Evolutionary conservation across 2,329 filamentous ascomycete genomes (phyloP), one percentile per base, ranked within the genome.

Genomic region (Scytalidium lignicola): DNA sequence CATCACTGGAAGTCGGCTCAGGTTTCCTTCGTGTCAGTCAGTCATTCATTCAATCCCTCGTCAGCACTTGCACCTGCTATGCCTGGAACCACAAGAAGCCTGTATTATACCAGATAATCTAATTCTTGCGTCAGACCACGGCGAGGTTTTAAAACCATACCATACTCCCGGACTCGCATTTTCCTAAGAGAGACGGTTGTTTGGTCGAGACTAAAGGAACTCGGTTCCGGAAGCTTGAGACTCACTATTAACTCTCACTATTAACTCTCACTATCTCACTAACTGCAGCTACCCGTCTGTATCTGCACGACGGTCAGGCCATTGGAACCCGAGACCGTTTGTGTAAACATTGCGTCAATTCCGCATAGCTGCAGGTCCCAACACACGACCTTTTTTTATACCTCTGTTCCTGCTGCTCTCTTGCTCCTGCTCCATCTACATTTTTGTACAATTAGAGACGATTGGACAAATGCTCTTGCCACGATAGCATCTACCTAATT

Each of bases 61-160:
- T 82, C 8, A 85, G 65, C 66, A 86, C 82, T 51, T 85, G 66
- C 19, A 86, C 75, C 7, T 63, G 70, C 78, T 82, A 82, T 58
- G 84, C 78, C 52, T 65, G 63, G 51, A 86, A 55, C 47, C 10
- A 10, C 23, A 26, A 5, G 6, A 26, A 37, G 32, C 32, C 15
- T 9, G 32, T 37, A 9, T n/a, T 37, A 13, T 17, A 37, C 6
- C n/a, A 37, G 32, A 37, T 37, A 37, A 37, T 37, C 32, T 37
- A 37, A 37, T 37, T 37, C 32, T 37, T 4, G 32, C 15, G 6
- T n/a, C n/a, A 37, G 32, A 13, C 32, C 15, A 37, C 32, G 4
- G 15, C 23, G 32, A 15, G 32, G 32, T 37, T 37, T 37, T 9
- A 37, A 17, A 26, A 26, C 23, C 23, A 26, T 6, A 10, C 23